A percentile compares a stretch with the other conserved stretches of the same genome.
Evolutionary conservation across 73 alveolate genomes (phyloP).

Genomic region (Blepharisma stoltei): DNA sequence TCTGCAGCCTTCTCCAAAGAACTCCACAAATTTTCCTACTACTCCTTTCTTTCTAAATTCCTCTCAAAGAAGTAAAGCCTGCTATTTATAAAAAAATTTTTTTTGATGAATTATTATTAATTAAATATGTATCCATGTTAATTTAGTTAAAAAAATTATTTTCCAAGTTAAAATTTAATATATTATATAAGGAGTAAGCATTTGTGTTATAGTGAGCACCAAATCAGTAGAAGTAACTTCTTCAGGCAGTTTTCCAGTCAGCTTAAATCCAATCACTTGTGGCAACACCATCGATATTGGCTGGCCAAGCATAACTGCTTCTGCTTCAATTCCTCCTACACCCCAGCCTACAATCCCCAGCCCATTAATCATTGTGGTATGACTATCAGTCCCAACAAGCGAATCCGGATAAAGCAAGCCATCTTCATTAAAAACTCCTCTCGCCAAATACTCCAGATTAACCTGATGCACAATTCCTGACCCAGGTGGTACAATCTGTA

Average conservation of each 20-base stretch:
- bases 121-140: too few species aligned
- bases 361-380: constrained; percentile 92
- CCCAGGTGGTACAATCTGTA: constrained; percentile 88
- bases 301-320: constrained; percentile 86
- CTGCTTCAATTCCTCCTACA: constrained; percentile 94
- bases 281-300: constrained; percentile 84
- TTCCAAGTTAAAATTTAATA: too few species aligned
- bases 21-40: constrained; percentile 87
- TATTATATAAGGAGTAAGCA: too few species aligned
- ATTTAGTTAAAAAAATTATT: too few species aligned
- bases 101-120: too few species aligned
- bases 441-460: constrained; percentile 82
- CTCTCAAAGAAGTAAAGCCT: too few species aligned
- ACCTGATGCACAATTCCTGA: constrained; percentile 66
- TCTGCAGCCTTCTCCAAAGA: constrained; percentile 79
- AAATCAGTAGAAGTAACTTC: constrained; percentile 85
- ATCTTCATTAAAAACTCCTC: constrained; percentile 67
- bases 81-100: too few species aligned
- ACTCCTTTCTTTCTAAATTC: constrained; percentile 89
- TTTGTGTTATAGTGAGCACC: constrained; percentile 72
- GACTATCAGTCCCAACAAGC: constrained; percentile 87
- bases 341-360: constrained; percentile 93
- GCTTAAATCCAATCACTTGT: constrained; percentile 83
- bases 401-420: constrained; percentile 78
- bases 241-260: constrained; percentile 78